Evolutionary conservation across 306 rosid genomes (phyloP), one percentile per base, ranked within the genome.

Genomic region (Lathyrus oleraceus): DNA sequence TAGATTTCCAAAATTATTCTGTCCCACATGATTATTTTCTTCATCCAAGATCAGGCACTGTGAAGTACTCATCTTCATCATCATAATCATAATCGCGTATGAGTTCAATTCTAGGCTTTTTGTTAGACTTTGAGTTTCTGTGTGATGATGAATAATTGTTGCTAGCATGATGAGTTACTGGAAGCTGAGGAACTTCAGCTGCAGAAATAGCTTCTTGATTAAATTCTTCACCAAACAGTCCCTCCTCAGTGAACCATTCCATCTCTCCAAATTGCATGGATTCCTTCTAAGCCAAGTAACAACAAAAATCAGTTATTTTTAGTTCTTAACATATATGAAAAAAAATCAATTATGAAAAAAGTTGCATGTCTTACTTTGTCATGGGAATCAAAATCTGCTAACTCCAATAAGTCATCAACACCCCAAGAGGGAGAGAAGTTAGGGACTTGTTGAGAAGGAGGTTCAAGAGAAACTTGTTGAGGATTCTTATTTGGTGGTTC

Each of bases 111-210:
- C 97, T 80, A 6, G 96, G 95, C 84, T 86, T 94, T 78, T 94
- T 94, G 86, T 70, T 76, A 10, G 97, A 82, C 84, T 91, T 94
- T 2, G 85, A 59, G 35, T 84, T 76, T 83, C 85, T 83, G 61
- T 63, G 70, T 6, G 95, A 76, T 6, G 95, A 76, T 56, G 81
- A 23, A 49, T 67, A 58, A 61, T 75, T 75, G 86, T 67, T 78
- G 61, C 76, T 44, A 12, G 83, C 44, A 43, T 84, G 87, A 40
- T 84, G 87, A 11, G 85, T 75, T n/a, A 68, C 69, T 15, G 89
- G 86, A 82, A 94, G 92, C 81, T 91, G 91, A 69, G 99, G 99
- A 35, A 94, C 99, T 86, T 94, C 97, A n/a, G 97, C 97, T 0
- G 95, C 92, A 25, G 98, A 90, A 66, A 88, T 61, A 17, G 92